These are phyloP conservation scores for Wickerhamiella cacticola DNA, from an alignment of 805 yeast genomes.

Conservation along the genomic window DNA sequence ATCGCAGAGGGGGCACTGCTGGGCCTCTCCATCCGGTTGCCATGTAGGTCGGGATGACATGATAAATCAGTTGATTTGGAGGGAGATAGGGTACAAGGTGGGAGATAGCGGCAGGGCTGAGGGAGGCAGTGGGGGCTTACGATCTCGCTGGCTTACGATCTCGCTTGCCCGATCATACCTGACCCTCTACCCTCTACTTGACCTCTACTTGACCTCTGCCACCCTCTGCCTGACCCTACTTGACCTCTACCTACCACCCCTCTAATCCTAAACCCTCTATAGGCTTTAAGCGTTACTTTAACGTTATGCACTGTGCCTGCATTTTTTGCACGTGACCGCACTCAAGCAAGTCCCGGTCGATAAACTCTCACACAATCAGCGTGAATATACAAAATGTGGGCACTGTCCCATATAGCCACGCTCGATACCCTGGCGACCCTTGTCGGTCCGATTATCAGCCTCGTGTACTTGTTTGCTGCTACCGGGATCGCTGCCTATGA, in stretches of 20 bases:
- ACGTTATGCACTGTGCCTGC: neutral
- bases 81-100: neutral
- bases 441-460: conserved; percentile 3
- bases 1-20: conserved; percentile 45
- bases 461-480: conserved; percentile 41
- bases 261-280: no score
- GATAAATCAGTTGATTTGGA: neutral
- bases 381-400: no score
- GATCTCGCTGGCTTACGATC: neutral
- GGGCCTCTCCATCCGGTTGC: conserved; percentile 55
- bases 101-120: neutral
- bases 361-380: neutral
- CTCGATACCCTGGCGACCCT: neutral
- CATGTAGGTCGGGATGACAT: conserved; percentile 37
- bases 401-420: neutral
- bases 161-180: no score
- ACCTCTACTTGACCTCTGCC: no score
- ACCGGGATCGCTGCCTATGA: conserved; percentile 76
- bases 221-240: no score
- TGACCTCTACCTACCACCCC: no score
- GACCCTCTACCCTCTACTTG: no score
- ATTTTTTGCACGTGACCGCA: neutral
- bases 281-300: no score
- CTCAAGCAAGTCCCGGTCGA: no score
- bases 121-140: neutral